phyloP scores from a whole-genome alignment of 2,329 filamentous ascomycete genomes.

The Aspergillus alliaceus region DNA sequence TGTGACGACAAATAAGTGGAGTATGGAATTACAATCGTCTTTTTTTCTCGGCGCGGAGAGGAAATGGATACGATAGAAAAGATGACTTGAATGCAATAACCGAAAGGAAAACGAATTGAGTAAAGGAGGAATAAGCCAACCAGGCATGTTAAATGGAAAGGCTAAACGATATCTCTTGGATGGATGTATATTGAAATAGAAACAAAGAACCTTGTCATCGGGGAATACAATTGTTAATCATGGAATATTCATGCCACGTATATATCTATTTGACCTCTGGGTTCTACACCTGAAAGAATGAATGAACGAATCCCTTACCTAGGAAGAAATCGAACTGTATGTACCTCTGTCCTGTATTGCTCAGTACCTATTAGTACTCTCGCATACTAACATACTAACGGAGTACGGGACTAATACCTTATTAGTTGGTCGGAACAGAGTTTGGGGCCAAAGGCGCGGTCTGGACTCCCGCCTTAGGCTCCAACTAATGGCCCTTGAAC shows the following conservation, averaged over 20 bases:
- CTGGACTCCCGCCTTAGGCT: not conserved
- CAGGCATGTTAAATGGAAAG: conserved; percentile 1
- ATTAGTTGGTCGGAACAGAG: not conserved
- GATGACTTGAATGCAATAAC: not conserved
- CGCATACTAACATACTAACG: no score
- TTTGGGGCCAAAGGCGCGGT: not conserved
- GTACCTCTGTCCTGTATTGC: not conserved
- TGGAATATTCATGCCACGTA: not conserved
- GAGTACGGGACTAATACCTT: no score
- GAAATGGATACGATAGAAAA: conserved; percentile 11
- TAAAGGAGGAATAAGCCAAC: not conserved
- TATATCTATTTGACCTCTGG: not conserved
- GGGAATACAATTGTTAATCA: not conserved
- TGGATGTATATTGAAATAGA: not conserved
- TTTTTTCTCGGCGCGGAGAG: not conserved
- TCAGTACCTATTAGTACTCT: not conserved
- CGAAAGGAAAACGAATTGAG: conserved; percentile 1
- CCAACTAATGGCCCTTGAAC: not conserved
- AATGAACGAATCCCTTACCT: no score
- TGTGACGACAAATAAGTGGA: conserved; percentile 7
- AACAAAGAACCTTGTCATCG: not conserved
- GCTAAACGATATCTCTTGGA: not conserved
- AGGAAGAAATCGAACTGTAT: not conserved
- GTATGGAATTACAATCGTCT: conserved; percentile 5
- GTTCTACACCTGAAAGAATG: no score